Evolutionary conservation across 2,329 filamentous ascomycete species (phyloP).

Genomic region (Raffaelea albimanens): DNA sequence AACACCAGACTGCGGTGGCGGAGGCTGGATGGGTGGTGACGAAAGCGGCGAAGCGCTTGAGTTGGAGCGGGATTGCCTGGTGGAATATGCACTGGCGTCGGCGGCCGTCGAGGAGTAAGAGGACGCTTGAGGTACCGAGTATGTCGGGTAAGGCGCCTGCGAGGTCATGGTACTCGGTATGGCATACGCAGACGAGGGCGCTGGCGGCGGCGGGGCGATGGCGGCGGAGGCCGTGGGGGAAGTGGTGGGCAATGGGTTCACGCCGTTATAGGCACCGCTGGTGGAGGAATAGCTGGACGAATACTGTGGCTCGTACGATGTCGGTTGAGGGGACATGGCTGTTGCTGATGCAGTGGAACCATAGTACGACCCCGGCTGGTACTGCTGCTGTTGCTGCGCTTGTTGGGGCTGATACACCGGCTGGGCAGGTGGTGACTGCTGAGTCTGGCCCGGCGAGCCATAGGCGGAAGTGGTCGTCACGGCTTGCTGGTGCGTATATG

Average conservation of each 20-base stretch:
- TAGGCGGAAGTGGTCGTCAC: not conserved
- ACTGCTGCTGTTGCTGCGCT: conserved; percentile 5
- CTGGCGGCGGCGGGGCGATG: conserved; percentile 5
- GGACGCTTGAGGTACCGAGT: conserved; percentile 11
- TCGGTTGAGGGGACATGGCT: conserved; percentile 14
- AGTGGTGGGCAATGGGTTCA: conserved; percentile 21
- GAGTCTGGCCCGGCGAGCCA: conserved; percentile 3
- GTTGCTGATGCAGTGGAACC: conserved; percentile 13
- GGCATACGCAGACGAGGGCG: conserved; percentile 4
- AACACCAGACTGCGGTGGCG: conserved; percentile 35
- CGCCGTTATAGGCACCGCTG: conserved; percentile 22
- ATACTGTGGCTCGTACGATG: conserved; percentile 17
- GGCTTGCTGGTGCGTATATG: not conserved
- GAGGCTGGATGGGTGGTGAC: conserved; percentile 31
- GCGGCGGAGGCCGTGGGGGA: conserved; percentile 8
- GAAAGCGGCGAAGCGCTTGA: conserved; percentile 39
- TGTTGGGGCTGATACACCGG: conserved; percentile 5
- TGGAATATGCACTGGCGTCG: conserved; percentile 41
- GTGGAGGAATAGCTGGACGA: conserved; percentile 12
- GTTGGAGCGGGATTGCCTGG: conserved; percentile 42
- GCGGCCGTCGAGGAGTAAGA: not conserved
- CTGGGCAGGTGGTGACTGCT: conserved; percentile 4
- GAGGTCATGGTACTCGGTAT: conserved; percentile 22
- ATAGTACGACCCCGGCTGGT: conserved; percentile 11
- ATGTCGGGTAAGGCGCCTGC: conserved; percentile 41